phyloP scores from a whole-genome alignment of 768 basidiomycete species.

The Tylopilus plumbeoviolaceoides region DNA sequence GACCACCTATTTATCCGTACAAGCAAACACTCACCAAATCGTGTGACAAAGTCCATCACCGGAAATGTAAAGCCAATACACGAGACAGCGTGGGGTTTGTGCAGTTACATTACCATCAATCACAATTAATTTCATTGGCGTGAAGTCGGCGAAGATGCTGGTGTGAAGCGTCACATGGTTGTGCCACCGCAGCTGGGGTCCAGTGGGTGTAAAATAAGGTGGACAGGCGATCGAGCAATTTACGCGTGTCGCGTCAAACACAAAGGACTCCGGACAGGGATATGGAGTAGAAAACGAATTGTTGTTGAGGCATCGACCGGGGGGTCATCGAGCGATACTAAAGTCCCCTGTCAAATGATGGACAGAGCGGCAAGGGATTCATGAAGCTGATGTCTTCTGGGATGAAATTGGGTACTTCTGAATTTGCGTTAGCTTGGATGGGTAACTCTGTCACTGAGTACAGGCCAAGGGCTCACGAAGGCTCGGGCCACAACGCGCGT shows the following conservation, averaged over 20 bases:
- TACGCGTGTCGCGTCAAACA: background rate
- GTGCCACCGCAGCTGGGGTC: background rate
- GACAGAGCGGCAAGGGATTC: background rate
- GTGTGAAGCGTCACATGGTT: background rate
- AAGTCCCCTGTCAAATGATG: background rate
- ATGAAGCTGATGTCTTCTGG: background rate
- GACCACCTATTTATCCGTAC: background rate
- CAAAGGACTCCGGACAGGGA: background rate
- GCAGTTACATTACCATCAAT: constrained; percentile 2
- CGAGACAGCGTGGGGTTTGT: background rate
- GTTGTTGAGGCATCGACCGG: background rate
- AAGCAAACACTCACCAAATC: background rate
- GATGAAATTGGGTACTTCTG: background rate
- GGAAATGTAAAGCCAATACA: background rate
- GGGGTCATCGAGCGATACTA: background rate
- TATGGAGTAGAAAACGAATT: background rate
- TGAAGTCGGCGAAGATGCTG: background rate
- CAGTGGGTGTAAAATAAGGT: background rate
- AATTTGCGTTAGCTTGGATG: background rate
- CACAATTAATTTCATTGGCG: background rate
- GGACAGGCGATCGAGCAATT: background rate
- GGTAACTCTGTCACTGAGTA: background rate
- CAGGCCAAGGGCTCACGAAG: background rate
- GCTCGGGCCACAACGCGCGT: background rate
- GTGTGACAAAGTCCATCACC: background rate